These are phyloP conservation scores for Paxillus ammoniavirescens DNA, from an alignment of 768 basidiomycete species.

Conservation along the genomic window DNA sequence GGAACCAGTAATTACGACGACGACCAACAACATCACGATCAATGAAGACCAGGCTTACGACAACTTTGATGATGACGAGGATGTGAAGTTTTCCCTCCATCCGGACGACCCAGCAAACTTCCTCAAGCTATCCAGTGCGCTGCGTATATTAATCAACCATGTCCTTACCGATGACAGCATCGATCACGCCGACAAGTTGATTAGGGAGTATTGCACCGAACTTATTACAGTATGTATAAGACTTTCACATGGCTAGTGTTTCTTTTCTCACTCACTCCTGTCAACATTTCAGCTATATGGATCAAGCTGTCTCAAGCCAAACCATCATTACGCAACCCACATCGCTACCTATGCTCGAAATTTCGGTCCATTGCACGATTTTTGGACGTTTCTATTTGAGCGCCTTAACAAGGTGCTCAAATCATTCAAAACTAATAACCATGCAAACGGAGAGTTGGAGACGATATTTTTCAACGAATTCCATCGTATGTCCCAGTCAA, in stretches of 20 bases:
- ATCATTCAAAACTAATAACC: too few relatives aligned
- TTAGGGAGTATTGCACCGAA: slow-evolving; percentile 21
- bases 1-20: too few relatives aligned
- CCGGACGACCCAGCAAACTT: too few relatives aligned
- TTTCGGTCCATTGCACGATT: neutral
- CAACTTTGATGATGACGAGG: neutral
- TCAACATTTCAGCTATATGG: neutral
- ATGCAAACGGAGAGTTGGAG: neutral
- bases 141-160: neutral
- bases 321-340: neutral
- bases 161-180: neutral
- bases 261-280: neutral
- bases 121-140: too few relatives aligned
- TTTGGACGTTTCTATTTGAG: too few relatives aligned
- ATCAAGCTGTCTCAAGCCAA: neutral
- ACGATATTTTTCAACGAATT: slow-evolving; percentile 11
- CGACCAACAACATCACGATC: neutral
- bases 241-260: neutral
- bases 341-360: neutral
- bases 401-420: too few relatives aligned
- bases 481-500: slow-evolving; percentile 67
- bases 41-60: neutral
- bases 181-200: slow-evolving; percentile 6
- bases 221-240: slow-evolving; percentile 15
- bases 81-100: neutral